Evolutionary conservation across 1,284 basidiomycete species (phyloP).

Genomic region (Leccinum variabile): DNA sequence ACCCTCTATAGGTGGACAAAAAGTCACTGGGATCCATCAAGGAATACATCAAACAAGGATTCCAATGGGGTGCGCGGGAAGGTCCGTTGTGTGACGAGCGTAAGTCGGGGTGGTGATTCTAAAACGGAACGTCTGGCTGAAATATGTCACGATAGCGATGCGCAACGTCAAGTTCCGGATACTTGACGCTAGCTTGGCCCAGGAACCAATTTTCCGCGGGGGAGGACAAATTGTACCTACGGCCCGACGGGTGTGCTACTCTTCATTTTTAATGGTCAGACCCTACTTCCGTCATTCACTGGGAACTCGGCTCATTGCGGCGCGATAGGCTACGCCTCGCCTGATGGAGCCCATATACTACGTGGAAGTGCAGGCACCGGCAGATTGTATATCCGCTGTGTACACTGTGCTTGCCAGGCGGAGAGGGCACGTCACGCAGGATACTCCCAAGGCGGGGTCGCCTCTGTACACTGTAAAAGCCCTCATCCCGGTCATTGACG

Average conservation of each 20-base stretch:
- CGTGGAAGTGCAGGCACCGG: constrained; percentile 97
- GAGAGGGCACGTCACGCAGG: constrained; percentile 96
- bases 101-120: constrained; percentile 48
- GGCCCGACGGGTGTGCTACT: constrained; percentile 96
- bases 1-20: constrained; percentile 75
- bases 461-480: constrained; percentile 98
- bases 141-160: constrained; percentile 63
- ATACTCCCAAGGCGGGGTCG: constrained; percentile 96
- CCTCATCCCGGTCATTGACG: constrained; percentile 96
- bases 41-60: constrained; percentile 97
- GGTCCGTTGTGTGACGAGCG: constrained; percentile 98
- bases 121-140: constrained; percentile 8
- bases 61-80: constrained; percentile 98
- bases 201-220: constrained; percentile 96
- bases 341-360: constrained; percentile 98
- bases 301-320: constrained; percentile 3
- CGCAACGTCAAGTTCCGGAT: constrained; percentile 98
- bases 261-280: constrained; percentile 93
- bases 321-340: constrained; percentile 76
- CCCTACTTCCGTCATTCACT: constrained; percentile 9
- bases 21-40: constrained; percentile 86
- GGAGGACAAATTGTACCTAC: constrained; percentile 99
- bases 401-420: constrained; percentile 96
- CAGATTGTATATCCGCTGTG: constrained; percentile 97
- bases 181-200: constrained; percentile 86